phyloP scores from a whole-genome alignment of 768 basidiomycete species.

The Lentinula lateritia region DNA sequence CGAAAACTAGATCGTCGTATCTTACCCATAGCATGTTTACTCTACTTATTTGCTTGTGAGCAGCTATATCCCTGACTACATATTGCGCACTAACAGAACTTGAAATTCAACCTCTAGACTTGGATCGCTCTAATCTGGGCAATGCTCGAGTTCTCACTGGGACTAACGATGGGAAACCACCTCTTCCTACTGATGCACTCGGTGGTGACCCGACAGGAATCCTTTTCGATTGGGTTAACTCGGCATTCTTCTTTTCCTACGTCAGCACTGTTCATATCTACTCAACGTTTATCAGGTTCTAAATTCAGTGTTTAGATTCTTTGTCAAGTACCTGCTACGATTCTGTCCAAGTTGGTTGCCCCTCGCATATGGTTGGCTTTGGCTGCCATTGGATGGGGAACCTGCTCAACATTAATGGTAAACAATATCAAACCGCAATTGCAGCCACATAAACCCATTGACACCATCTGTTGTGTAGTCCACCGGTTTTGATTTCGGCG shows the following conservation, averaged over 20 bases:
- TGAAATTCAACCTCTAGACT: constrained; percentile 27
- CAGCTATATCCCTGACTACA: constrained; percentile 8
- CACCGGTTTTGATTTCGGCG: constrained; percentile 52
- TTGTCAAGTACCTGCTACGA: constrained; percentile 60
- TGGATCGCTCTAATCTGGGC: constrained; percentile 76
- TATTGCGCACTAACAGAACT: background rate
- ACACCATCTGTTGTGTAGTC: constrained; percentile 34
- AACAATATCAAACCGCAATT: constrained; percentile 3
- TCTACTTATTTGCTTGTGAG: constrained; percentile 75
- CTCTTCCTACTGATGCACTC: constrained; percentile 58
- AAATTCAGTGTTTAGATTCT: constrained; percentile 45
- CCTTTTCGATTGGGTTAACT: constrained; percentile 76
- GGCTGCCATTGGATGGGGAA: constrained; percentile 68
- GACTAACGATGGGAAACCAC: constrained; percentile 29
- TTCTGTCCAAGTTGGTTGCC: constrained; percentile 61
- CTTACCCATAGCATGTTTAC: constrained; percentile 64
- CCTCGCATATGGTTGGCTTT: constrained; percentile 65
- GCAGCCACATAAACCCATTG: background rate
- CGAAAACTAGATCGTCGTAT: constrained; percentile 65
- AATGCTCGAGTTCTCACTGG: constrained; percentile 54
- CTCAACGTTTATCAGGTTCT: background rate
- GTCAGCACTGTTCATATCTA: constrained; percentile 27
- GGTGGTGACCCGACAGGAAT: constrained; percentile 63
- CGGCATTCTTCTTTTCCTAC: constrained; percentile 77
- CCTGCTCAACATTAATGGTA: constrained; percentile 71